These are phyloP conservation scores for Wolfiporia cocos DNA, from an alignment of 1,284 basidiomycete genomes.

Conservation along the genomic window DNA sequence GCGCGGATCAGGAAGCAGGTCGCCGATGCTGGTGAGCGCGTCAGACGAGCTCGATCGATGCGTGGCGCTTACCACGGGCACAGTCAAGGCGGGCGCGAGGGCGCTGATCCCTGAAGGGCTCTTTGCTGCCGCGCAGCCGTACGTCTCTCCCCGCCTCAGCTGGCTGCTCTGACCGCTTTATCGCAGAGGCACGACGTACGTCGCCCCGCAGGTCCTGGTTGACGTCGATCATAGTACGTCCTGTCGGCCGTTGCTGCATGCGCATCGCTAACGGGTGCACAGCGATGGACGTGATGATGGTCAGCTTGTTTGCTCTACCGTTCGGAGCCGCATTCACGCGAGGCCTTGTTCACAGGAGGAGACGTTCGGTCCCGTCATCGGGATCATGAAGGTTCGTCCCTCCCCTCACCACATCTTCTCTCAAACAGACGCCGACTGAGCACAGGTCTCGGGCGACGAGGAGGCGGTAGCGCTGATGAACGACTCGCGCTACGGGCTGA, in stretches of 20 bases:
- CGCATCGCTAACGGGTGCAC: too few relatives aligned
- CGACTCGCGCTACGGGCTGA: slow-evolving; percentile 93
- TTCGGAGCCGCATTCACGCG: not conserved
- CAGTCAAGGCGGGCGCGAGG: slow-evolving; percentile 76
- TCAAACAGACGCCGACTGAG: not conserved
- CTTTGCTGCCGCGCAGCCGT: slow-evolving; percentile 69
- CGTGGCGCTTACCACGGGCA: not conserved
- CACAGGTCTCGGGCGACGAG: slow-evolving; percentile 70
- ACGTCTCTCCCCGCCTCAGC: slow-evolving; percentile 24
- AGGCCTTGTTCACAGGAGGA: slow-evolving; percentile 50
- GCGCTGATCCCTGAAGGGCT: slow-evolving; percentile 65
- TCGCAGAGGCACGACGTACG: slow-evolving; percentile 71
- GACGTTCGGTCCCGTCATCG: slow-evolving; percentile 87
- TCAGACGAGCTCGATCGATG: not conserved
- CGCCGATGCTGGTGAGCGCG: slow-evolving; percentile 63
- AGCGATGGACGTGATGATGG: slow-evolving; percentile 93
- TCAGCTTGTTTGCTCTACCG: slow-evolving; percentile 24
- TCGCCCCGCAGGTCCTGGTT: slow-evolving; percentile 85
- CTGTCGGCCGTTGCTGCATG: too few relatives aligned
- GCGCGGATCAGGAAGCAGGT: slow-evolving; percentile 83
- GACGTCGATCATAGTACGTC: slow-evolving; percentile 81
- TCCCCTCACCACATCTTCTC: not conserved
- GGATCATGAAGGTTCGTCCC: slow-evolving; percentile 74
- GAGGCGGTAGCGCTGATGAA: slow-evolving; percentile 91
- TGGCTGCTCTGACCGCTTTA: too few relatives aligned